These are phyloP conservation scores for Vigna hirtella DNA, from an alignment of 306 rosid species.

Conservation along the genomic window DNA sequence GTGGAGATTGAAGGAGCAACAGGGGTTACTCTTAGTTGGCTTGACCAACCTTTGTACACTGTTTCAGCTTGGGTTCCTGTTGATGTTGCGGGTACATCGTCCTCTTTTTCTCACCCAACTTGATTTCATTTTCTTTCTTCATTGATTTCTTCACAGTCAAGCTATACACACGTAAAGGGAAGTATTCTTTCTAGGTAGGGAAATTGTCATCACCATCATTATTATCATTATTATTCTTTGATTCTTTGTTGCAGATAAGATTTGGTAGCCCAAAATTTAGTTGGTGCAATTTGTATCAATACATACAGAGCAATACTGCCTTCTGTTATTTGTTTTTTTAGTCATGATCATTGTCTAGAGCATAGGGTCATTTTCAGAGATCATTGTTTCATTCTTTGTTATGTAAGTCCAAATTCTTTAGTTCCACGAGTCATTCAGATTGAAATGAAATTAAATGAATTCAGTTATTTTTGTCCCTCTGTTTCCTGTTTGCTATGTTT, in stretches of 20 bases:
- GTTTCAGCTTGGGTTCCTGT: conserved; percentile 88
- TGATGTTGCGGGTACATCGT: conserved; percentile 69
- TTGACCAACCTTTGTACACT: conserved; percentile 75
- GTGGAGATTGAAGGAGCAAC: conserved; percentile 60
- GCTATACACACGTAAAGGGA: conserved; percentile 41
- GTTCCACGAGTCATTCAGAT: conserved; percentile 30
- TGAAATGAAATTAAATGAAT: conserved; percentile 33
- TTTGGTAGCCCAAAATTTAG: conserved; percentile 43
- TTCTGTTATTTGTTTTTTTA: conserved; percentile 42
- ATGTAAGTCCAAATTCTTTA: conserved; percentile 55
- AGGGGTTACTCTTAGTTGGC: conserved; percentile 71
- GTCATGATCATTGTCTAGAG: conserved; percentile 38
- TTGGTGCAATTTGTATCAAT: conserved; percentile 56
- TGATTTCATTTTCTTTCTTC: conserved; percentile 26
- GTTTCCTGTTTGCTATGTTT: not conserved
- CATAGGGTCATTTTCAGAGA: conserved; percentile 52
- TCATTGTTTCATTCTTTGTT: conserved; percentile 65
- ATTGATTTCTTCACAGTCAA: conserved; percentile 15
- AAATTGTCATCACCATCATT: conserved; percentile 14
- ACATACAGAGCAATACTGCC: conserved; percentile 41
- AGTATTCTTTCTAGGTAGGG: conserved; percentile 76
- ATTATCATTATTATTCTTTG: conserved; percentile 61
- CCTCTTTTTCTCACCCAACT: conserved; percentile 71
- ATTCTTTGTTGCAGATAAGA: conserved; percentile 85
- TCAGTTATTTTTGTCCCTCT: conserved; percentile 34